Conservation (phyloP, 192 early-diverging fungal species). For the Backusella tuberculispora region DNA sequence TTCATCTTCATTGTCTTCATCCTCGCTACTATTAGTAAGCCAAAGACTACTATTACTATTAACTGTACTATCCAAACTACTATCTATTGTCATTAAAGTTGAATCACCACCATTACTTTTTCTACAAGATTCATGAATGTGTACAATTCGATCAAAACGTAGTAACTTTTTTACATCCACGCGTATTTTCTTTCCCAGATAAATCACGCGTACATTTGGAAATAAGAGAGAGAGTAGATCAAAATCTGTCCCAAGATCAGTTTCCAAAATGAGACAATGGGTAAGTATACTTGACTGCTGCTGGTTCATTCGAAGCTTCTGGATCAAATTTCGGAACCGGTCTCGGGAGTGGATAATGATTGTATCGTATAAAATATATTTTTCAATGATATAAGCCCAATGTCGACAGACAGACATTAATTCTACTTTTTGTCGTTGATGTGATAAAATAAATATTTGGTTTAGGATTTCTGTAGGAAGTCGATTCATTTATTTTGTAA, state of each 20-base stretch:
- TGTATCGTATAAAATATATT: background rate
- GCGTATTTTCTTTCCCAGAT: background rate
- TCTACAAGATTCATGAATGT: background rate
- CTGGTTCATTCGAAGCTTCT: background rate
- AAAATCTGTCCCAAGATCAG: background rate
- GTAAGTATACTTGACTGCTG: background rate
- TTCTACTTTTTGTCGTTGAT: background rate
- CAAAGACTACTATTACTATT: background rate
- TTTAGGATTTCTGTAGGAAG: background rate
- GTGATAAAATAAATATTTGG: background rate
- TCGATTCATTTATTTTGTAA: background rate
- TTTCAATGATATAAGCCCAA: background rate
- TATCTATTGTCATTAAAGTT: background rate
- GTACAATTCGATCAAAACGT: background rate
- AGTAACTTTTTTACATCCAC: background rate
- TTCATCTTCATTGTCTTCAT: background rate
- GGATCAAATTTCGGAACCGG: background rate
- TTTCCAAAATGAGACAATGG: background rate
- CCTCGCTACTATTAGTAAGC: background rate
- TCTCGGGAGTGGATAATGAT: background rate
- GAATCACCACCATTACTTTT: background rate
- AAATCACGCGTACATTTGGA: background rate
- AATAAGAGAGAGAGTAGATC: background rate
- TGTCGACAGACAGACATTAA: background rate
- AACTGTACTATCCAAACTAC: background rate